Conservation (phyloP, 257 asterid genomes). For the Petrea volubilis region DNA sequence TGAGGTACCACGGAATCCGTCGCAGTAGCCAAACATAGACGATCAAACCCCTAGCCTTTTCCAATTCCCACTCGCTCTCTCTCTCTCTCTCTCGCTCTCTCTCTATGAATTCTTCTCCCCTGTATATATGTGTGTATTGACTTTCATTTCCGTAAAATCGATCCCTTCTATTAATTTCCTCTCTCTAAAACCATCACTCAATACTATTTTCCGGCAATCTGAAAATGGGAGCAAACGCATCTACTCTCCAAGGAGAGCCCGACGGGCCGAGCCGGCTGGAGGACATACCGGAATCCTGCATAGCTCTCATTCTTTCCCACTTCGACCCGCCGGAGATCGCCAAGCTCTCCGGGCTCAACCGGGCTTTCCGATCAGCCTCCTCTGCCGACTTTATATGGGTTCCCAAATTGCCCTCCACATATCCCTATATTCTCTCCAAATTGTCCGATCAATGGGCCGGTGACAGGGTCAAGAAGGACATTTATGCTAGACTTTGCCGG, state of each 20-base stretch:
- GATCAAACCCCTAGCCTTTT: background rate
- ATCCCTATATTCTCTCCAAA: conserved; percentile 41
- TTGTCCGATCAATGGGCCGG: conserved; percentile 32
- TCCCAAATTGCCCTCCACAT: conserved; percentile 67
- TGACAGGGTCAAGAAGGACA: conserved; percentile 49
- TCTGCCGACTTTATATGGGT: conserved; percentile 86
- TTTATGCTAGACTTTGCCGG: conserved; percentile 55
- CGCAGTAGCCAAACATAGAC: background rate
- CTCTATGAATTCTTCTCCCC: background rate
- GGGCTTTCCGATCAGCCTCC: conserved; percentile 71
- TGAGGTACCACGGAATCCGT: background rate
- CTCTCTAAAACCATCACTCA: conserved; percentile 4
- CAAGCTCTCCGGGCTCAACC: conserved; percentile 59
- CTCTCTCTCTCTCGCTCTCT: conserved; percentile 11
- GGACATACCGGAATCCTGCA: conserved; percentile 81
- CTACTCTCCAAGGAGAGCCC: conserved; percentile 36
- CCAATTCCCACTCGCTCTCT: background rate
- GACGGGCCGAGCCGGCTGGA: conserved; percentile 44
- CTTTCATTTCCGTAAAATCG: background rate
- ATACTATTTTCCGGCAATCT: conserved; percentile 5
- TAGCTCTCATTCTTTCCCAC: conserved; percentile 61
- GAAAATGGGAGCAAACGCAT: conserved; percentile 66
- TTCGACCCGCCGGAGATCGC: conserved; percentile 84
- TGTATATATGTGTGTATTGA: no score
- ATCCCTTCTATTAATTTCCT: background rate